phyloP scores from a whole-genome alignment of 2,329 filamentous ascomycete genomes.

The Diaporthe longicolla region DNA sequence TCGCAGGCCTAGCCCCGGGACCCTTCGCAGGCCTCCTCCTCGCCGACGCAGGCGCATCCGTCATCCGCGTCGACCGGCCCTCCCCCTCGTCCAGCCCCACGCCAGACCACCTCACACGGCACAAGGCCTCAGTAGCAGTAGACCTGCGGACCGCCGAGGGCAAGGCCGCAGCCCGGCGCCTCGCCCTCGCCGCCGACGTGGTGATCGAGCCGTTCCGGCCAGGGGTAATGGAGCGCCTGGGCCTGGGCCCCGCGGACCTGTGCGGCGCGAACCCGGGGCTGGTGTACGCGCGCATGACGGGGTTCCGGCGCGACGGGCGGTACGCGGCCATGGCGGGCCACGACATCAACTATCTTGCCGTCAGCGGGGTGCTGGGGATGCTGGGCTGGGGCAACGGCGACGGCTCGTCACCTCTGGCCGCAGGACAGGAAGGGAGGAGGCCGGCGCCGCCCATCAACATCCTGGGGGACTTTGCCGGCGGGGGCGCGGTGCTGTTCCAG shows the following conservation, averaged over 20 bases:
- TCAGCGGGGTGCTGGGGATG: slow-evolving; percentile 83
- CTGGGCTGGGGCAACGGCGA: slow-evolving; percentile 71
- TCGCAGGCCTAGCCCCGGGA: slow-evolving; percentile 76
- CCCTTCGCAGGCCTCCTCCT: slow-evolving; percentile 92
- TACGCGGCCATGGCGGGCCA: slow-evolving; percentile 93
- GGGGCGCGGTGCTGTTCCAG: slow-evolving; percentile 84
- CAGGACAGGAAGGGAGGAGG: slow-evolving; percentile 62
- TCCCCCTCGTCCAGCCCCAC: slow-evolving; percentile 59
- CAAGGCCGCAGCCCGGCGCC: slow-evolving; percentile 73
- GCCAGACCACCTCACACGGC: slow-evolving; percentile 81
- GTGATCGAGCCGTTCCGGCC: slow-evolving; percentile 95
- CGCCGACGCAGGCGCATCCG: slow-evolving; percentile 88
- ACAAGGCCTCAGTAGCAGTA: slow-evolving; percentile 84
- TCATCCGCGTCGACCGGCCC: slow-evolving; percentile 86
- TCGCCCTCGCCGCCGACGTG: slow-evolving; percentile 78
- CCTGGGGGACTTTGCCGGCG: slow-evolving; percentile 91
- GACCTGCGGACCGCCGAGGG: slow-evolving; percentile 81
- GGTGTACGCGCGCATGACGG: slow-evolving; percentile 88
- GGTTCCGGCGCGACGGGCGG: slow-evolving; percentile 88
- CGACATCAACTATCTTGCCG: slow-evolving; percentile 96
- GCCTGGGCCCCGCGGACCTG: slow-evolving; percentile 77
- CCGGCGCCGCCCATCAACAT: slow-evolving; percentile 88
- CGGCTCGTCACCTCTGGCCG: not conserved
- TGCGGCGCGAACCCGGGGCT: slow-evolving; percentile 78
- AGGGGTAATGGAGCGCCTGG: slow-evolving; percentile 88